phyloP scores from a whole-genome alignment of 768 basidiomycete species.

The Panus rudis region DNA sequence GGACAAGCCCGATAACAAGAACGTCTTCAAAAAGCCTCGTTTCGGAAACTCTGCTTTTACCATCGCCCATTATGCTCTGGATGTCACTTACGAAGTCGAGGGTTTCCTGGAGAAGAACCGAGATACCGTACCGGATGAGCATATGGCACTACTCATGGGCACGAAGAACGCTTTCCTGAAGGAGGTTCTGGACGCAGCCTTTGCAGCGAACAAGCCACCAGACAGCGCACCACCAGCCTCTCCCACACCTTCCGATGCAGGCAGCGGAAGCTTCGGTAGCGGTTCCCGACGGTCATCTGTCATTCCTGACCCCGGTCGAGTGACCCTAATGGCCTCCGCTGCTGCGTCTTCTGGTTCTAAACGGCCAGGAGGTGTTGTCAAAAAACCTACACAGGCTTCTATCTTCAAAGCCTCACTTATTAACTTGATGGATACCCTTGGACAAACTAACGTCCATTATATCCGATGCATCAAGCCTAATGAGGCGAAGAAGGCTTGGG shows the following conservation, averaged over 20 bases:
- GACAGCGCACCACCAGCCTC: constrained; percentile 69
- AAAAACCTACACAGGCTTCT: constrained; percentile 94
- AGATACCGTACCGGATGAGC: constrained; percentile 98
- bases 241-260: constrained; percentile 73
- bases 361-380: constrained; percentile 61
- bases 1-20: constrained; percentile 75
- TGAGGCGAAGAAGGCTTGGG: constrained; percentile 94
- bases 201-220: constrained; percentile 59
- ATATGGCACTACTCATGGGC: constrained; percentile 77
- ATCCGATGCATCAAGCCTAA: constrained; percentile 99
- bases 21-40: constrained; percentile 96
- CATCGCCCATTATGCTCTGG: constrained; percentile 95
- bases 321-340: constrained; percentile 54
- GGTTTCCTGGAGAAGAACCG: constrained; percentile 99
- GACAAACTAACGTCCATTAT: constrained; percentile 97
- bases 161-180: constrained; percentile 92
- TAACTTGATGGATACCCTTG: constrained; percentile 94
- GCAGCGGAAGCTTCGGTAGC: constrained; percentile 43
- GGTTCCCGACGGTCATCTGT: constrained; percentile 71
- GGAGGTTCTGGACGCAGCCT: constrained; percentile 88
- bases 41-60: constrained; percentile 97
- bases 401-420: constrained; percentile 97
- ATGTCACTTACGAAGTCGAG: constrained; percentile 97
- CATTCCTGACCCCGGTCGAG: constrained; percentile 83
- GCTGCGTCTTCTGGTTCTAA: constrained; percentile 39